Evolutionary conservation across 352 stramenopile species (phyloP).

Genomic region (Globisporangium acanthophoron): DNA sequence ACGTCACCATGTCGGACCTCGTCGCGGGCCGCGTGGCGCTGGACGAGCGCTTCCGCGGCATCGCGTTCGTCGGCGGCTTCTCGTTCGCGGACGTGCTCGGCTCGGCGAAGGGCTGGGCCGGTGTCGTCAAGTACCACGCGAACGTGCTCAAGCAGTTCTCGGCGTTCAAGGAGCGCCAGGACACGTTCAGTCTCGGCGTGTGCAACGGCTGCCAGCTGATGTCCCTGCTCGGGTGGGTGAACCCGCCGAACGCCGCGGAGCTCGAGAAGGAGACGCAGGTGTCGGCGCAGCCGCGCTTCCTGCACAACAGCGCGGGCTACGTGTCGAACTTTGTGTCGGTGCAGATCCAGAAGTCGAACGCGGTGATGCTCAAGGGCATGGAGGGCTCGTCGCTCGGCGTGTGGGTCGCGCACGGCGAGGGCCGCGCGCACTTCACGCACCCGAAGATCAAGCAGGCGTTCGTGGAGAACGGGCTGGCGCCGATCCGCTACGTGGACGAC

Average conservation of each 20-base stretch:
- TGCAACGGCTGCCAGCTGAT: conserved; percentile 99
- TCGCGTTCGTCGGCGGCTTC: conserved; percentile 99
- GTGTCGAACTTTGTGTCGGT: conserved; percentile 97
- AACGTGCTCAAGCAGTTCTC: conserved; percentile 96
- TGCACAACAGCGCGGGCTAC: conserved; percentile 97
- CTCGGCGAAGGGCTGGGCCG: conserved; percentile 98
- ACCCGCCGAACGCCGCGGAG: conserved; percentile 43
- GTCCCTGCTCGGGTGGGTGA: conserved; percentile 97
- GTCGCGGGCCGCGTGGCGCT: conserved; percentile 88
- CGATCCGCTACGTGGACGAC: conserved; percentile 97
- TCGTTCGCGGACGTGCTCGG: conserved; percentile 98
- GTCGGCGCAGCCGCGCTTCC: conserved; percentile 89
- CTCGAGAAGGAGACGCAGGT: conserved; percentile 49
- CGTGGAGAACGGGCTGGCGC: conserved; percentile 88
- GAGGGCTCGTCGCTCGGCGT: conserved; percentile 94
- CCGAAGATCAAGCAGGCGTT: conserved; percentile 85
- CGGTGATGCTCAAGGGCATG: conserved; percentile 99
- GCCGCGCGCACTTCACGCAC: conserved; percentile 95
- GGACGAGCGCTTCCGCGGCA: conserved; percentile 92
- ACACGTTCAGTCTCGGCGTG: conserved; percentile 99
- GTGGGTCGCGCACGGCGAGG: conserved; percentile 95
- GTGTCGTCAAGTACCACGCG: conserved; percentile 96
- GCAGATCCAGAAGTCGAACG: conserved; percentile 92
- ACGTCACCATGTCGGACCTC: conserved; percentile 97
- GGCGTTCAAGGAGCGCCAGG: conserved; percentile 90